Evolutionary conservation across 257 asterid species (phyloP), one percentile per base, ranked within the genome.

Genomic region (Apocynum venetum): DNA sequence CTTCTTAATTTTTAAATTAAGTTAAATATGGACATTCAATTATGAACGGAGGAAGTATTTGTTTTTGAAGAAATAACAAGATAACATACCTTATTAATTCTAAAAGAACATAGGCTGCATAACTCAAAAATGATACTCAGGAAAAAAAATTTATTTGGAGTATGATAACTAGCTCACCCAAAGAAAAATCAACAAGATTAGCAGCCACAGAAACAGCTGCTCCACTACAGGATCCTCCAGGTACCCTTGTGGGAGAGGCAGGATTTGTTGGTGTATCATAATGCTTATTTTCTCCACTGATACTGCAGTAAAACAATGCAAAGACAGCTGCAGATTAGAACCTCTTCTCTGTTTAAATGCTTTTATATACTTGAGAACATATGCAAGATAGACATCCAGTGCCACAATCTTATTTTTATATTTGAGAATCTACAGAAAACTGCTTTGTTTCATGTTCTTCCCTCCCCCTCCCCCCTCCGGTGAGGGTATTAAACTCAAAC

Each of bases 151-250:
- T 59, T 35, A 53, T 44, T 43, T 61, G 71, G 71, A 60, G 71
- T 19, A 72, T 8, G 73, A 74, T 49, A 57, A 72, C 52, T 52
- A 78, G 67, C 93, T 83, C 80, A 96, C 99, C 99, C 86, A 96
- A 77, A 68, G 99, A 88, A 89, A 96, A 96, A 83, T 96, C 99
- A 72, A 86, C 96, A 82, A 92, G 87, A 60, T 90, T 88, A 74
- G 96, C 97, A 80, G 98, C 93, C 71, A 91, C 99, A 53, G 97
- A 91, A 20, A 92, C 98, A 76, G 99, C 95, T 84, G 99, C 93
- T 75, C 98, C 99, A 86, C 99, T 90, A n/a, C 96, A 96, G 76
- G 96, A 91, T 79, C 99, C 99, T 84, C 99, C 99, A 7, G 99
- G 96, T 70, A 89, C 76, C 77, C 93, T 85, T 73, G 88, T 84